Base-by-base conservation (phyloP, 768 basidiomycete genomes). In the Boletus edulis region DNA sequence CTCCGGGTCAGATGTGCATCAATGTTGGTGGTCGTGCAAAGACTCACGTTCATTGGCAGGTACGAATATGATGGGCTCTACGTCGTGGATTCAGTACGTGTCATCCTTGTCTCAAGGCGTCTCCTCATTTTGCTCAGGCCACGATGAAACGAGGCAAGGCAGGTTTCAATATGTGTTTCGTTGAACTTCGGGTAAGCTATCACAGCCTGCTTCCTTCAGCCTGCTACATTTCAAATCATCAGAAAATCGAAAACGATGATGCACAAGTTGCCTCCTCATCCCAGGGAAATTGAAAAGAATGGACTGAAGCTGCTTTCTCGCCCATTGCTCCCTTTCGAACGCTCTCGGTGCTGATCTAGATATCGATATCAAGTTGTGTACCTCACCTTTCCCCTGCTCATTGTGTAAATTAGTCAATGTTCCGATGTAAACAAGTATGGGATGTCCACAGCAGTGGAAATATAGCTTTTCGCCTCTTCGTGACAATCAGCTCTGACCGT, bases 61-160 rank as follows among this genome's bases (percentile, higher is more conserved):
- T 72, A 60, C 46, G 61, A 72, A 38, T 72, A 72, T 44, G 72
- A 72, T 22, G 70, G 70, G 7, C 59, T 72, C 13, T 73, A 72
- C 39, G 18, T 63, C 5, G 70, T 72, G 2, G 57, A 64, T 14
- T 56, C 57, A 4, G 70, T 72, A 11, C 18, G 59, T 61, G 10
- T 5, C 14, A 37, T 34, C 1, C 24, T 49, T 52, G 5, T 8
- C 3, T 56, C 34, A 8, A 1, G 4, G 12, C 18, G 12, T 17
- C n/a, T 42, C 56, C 55, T 61, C 20, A 66, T 37, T 39, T n/a
- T 29, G 41, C 15, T 5, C 12, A 70, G 69, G 60, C 60, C 12
- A 24, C 18, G 43, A 52, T 49, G 55, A 41, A 18, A 31, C 1
- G 0, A 7, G 70, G 69, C 2, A 68, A 62, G 43, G 47, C 35